phyloP scores from a whole-genome alignment of 306 rosid genomes.

The Prunus salicina region DNA sequence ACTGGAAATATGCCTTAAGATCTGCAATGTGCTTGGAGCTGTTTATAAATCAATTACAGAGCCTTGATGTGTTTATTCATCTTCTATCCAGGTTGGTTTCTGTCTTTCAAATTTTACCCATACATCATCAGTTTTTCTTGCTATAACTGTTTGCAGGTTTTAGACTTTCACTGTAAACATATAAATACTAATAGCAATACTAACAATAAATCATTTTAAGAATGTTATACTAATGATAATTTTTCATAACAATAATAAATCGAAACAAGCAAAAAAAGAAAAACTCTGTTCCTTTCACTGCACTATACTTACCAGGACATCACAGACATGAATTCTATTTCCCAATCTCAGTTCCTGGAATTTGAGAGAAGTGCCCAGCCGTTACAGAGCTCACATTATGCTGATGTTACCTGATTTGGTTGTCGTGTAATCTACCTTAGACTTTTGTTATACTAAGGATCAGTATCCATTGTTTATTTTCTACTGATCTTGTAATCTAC shows the following conservation, averaged over 20 bases:
- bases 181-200: too few species aligned
- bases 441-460: not conserved
- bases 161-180: not conserved
- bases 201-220: too few species aligned
- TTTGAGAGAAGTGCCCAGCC: not conserved
- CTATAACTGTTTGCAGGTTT: not conserved
- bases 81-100: constrained; percentile 22
- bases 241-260: too few species aligned
- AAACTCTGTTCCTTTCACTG: not conserved
- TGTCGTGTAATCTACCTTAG: not conserved
- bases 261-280: too few species aligned
- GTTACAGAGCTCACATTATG: not conserved
- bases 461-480: not conserved
- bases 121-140: not conserved
- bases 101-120: not conserved
- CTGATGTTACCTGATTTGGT: not conserved
- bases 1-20: constrained; percentile 35
- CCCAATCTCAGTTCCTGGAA: not conserved
- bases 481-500: too few species aligned
- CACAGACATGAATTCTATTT: not conserved
- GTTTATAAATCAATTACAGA: constrained; percentile 9
- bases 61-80: not conserved
- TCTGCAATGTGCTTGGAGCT: constrained; percentile 17
- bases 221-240: not conserved
- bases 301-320: not conserved